Conservation (phyloP, 768 basidiomycete species). For the Paxillus involutus region DNA sequence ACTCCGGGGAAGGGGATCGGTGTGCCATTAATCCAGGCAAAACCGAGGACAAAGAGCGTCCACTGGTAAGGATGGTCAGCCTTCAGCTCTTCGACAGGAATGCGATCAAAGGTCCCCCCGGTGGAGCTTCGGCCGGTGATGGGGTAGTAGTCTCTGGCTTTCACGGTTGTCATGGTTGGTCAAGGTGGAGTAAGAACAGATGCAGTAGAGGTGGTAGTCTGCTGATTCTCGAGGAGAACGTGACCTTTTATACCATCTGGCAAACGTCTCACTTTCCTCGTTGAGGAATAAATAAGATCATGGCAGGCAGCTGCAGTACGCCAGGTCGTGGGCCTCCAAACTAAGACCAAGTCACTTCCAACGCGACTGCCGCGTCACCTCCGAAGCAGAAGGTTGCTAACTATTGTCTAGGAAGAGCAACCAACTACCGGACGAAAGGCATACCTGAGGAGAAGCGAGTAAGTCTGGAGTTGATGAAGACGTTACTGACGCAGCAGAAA, state of each 20-base stretch:
- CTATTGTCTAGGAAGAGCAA: not conserved
- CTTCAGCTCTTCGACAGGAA: conserved; percentile 9
- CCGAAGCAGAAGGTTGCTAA: not conserved
- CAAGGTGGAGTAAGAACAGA: not conserved
- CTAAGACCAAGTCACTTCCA: not conserved
- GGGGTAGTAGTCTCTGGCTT: conserved; percentile 11
- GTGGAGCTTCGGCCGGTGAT: conserved; percentile 14
- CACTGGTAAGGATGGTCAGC: conserved; percentile 12
- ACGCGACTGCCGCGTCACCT: not conserved
- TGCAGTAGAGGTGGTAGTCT: not conserved
- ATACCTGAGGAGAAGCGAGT: not conserved
- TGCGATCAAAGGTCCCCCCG: conserved; percentile 6
- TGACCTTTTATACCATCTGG: not conserved
- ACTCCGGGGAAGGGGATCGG: conserved; percentile 4
- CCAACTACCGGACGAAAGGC: not conserved
- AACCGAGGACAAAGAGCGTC: conserved; percentile 17
- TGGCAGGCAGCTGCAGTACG: not conserved
- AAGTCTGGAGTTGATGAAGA: not conserved
- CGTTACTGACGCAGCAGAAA: no score
- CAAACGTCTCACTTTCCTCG: no score
- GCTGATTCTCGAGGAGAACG: not conserved
- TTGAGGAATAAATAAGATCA: not conserved
- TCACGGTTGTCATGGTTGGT: not conserved
- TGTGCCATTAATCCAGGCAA: not conserved
- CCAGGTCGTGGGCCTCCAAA: not conserved